Base-by-base conservation (phyloP, 495 filamentous ascomycete species). In the Daldinia loculata region DNA sequence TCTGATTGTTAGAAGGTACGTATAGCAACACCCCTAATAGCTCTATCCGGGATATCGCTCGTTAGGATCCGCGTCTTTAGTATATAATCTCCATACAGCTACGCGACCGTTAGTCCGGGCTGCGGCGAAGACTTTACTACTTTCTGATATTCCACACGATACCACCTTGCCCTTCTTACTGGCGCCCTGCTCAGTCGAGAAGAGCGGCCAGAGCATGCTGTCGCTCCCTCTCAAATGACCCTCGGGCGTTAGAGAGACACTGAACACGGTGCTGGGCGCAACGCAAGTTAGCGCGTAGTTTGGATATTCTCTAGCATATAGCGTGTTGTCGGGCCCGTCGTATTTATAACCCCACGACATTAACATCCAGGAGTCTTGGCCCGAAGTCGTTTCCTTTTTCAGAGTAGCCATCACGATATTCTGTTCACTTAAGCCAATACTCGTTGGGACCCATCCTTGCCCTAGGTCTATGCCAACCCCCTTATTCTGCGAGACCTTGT, bases 1-100 rank as follows among this genome's bases (percentile, higher is more conserved):
- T 74, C 93, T 87, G 45, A 94, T 81, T 0, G 89, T 88, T 3
- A 29, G 0, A 6, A 1, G 32, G 12, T 34, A 34, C 32, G 5
- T 48, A 48, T 48, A 48, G n/a, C 2, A 8, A 19, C n/a, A 2
- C 12, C 7, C 41, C 41, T 48, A 41, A 43, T 29, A 26, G 19
- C 14, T 29, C 14, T 60, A 60, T n/a, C 36, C 56, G 3, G 56
- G 39, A 29, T 60, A 60, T 7, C 7, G 56, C 56, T 60, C 38
- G 24, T 45, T 45, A n/a, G 38, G 38, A 26, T 60, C 56, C 1
- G 56, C 36, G 5, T 60, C 56, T 45, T 43, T 45, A 12, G 56
- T 60, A 30, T 60, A 60, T 27, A 60, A 27, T 30, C 38, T 45
- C 56, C 56, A 60, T 24, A 45, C 56, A 12, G 22, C 8, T 9